phyloP scores from a whole-genome alignment of 2,329 filamentous ascomycete genomes.

The Pseudogymnoascus sp. region DNA sequence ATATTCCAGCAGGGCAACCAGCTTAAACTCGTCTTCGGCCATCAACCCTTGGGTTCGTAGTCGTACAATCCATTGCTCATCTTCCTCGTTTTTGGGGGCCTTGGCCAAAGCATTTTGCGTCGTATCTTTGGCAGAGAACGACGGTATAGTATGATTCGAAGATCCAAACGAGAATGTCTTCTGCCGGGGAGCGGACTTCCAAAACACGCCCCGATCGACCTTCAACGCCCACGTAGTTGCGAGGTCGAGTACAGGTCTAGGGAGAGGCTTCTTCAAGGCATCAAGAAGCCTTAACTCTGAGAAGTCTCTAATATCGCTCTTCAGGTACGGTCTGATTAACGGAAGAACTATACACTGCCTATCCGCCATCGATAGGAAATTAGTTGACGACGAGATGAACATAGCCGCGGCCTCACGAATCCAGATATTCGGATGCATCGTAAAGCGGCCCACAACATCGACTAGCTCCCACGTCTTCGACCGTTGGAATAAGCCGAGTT shows the following conservation, averaged over 20 bases:
- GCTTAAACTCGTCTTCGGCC: constrained; percentile 78
- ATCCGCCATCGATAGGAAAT: constrained; percentile 70
- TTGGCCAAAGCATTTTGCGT: constrained; percentile 51
- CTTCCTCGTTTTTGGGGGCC: constrained; percentile 74
- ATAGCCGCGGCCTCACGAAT: constrained; percentile 82
- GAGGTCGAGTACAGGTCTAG: constrained; percentile 74
- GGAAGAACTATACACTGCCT: constrained; percentile 76
- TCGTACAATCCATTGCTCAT: constrained; percentile 85
- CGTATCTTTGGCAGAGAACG: constrained; percentile 48
- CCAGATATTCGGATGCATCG: constrained; percentile 92
- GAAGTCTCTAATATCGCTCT: constrained; percentile 60
- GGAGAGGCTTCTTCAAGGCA: constrained; percentile 71
- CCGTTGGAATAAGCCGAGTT: constrained; percentile 77
- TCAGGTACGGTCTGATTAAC: constrained; percentile 73
- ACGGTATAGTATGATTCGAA: constrained; percentile 43
- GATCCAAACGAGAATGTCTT: constrained; percentile 60
- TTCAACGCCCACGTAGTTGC: constrained; percentile 79
- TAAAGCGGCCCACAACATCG: constrained; percentile 73
- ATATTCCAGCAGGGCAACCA: constrained; percentile 79
- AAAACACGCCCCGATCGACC: constrained; percentile 74
- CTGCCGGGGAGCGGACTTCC: constrained; percentile 67
- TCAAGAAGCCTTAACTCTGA: constrained; percentile 70
- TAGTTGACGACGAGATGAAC: constrained; percentile 70
- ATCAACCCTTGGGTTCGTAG: constrained; percentile 76
- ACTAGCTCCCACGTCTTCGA: constrained; percentile 81